Conservation (phyloP, 225 moss, liverwort and hornwort species). For the Sphagnum tenellum region DNA sequence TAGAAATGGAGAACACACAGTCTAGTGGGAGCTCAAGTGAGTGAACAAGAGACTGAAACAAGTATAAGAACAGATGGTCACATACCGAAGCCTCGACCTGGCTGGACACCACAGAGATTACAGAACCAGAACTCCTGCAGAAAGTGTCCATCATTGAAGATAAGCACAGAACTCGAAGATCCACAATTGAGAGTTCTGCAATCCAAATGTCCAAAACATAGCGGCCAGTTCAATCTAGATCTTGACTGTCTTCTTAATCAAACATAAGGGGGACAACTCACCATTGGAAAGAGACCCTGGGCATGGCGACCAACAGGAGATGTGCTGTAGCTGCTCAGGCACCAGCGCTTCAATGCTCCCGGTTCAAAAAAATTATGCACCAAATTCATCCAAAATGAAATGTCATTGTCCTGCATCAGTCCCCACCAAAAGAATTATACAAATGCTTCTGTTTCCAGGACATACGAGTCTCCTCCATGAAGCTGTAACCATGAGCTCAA, state of each 20-base stretch:
- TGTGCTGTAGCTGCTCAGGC: conserved; percentile 69
- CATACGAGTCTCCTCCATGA: no score
- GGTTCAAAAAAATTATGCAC: conserved; percentile 48
- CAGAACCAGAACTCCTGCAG: conserved; percentile 70
- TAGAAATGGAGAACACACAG: no score
- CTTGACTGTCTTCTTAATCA: no score
- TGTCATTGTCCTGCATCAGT: conserved; percentile 39
- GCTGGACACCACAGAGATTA: conserved; percentile 71
- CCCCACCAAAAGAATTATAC: no score
- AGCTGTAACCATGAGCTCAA: no score
- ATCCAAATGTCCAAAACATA: no score
- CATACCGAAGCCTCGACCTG: conserved; percentile 76
- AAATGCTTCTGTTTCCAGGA: no score
- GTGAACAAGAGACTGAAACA: no score
- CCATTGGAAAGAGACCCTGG: conserved; percentile 69
- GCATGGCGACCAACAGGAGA: conserved; percentile 66
- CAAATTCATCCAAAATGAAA: conserved; percentile 52
- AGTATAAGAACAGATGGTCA: background rate
- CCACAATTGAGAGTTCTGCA: no score
- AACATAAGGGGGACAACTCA: background rate
- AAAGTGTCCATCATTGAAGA: background rate
- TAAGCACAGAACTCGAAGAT: no score
- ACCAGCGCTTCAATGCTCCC: conserved; percentile 67
- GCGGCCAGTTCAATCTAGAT: no score
- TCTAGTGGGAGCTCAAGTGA: no score